Base-by-base conservation (phyloP, 176 grass and related monocot species). In the Oropetium thomaeum region DNA sequence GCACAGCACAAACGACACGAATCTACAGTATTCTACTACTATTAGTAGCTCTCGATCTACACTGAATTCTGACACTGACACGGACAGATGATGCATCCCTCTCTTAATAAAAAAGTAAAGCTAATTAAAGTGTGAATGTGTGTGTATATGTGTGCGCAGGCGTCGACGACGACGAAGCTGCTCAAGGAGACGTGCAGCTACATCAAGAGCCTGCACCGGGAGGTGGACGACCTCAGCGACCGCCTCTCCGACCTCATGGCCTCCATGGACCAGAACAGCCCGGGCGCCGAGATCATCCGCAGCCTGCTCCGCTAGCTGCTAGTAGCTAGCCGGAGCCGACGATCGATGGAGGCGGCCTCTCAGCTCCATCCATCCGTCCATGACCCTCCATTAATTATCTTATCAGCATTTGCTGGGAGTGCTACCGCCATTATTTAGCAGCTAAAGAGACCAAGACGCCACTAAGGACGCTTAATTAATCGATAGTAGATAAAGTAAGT, bases 151-250 rank as follows among this genome's bases (percentile, higher is more conserved):
- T 0, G 23, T 11, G 31, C 59, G 79, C 83, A 89, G 86, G 80
- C 67, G 41, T 92, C 90, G 53, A 79, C 86, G 75, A 79, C 86
- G 75, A 64, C 86, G 61, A 92, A 89, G 72, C 63, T 92, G 57
- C 86, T 92, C 53, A 89, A 89, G 86, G 86, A 92, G 80, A 92
- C 90, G 10, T 89, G 90, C 86, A 89, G 64, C 80, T 89, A 89
- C 83, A 92, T 92, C 86, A 92, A 86, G 83, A 92, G 79, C 76
- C 86, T 92, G 13, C 80, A 89, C 80, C 76, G 86, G 65, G 90
- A 92, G 23, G 90, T 92, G 7, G 86, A 92, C 80, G 86, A 89
- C 71, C 90, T 92, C 8, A 86, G 83, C 80, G 83, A 89, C 53
- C 83, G 90, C 61, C 86, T 92, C 67, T 83, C 90, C 16, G 83